Percentiles rank a stretch among this genome's conserved stretches.
These are phyloP conservation scores for Ulmus americana DNA, from an alignment of 331 rosid species.

Conservation along the genomic window DNA sequence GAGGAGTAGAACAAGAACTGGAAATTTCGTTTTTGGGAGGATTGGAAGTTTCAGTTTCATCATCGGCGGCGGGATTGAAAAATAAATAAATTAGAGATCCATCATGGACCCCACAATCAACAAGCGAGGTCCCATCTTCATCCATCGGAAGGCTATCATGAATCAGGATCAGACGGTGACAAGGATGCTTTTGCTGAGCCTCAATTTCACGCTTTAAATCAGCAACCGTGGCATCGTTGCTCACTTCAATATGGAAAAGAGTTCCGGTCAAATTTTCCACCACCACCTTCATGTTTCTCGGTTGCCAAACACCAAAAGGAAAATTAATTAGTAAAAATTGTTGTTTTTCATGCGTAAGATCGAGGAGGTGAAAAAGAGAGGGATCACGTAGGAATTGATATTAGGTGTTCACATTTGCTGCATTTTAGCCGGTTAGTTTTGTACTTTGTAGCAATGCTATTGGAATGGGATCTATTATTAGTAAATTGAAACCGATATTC, in stretches of 20 bases:
- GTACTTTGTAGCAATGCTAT: slow-evolving; percentile 13
- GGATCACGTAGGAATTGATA: not conserved
- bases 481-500: not conserved
- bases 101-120: slow-evolving; percentile 35
- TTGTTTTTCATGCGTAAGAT: not conserved
- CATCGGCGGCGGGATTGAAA: slow-evolving; percentile 40
- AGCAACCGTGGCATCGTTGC: slow-evolving; percentile 30
- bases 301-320: not conserved
- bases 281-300: slow-evolving; percentile 23
- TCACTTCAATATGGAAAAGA: slow-evolving; percentile 28
- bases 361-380: not conserved
- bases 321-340: not conserved
- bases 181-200: slow-evolving; percentile 44
- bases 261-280: slow-evolving; percentile 40
- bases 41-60: too few relatives aligned
- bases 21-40: too few relatives aligned
- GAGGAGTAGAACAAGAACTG: too few relatives aligned
- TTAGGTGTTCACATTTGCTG: slow-evolving; percentile 25
- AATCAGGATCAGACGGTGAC: slow-evolving; percentile 44
- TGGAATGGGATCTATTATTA: not conserved
- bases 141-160: slow-evolving; percentile 23
- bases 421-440: slow-evolving; percentile 19
- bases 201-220: slow-evolving; percentile 45
- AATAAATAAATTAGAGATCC: slow-evolving; percentile 49
- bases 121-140: slow-evolving; percentile 22